Evolutionary conservation across 257 asterid genomes (phyloP), one percentile per base, ranked within the genome.

Genomic region (Pogostemon cablin): DNA sequence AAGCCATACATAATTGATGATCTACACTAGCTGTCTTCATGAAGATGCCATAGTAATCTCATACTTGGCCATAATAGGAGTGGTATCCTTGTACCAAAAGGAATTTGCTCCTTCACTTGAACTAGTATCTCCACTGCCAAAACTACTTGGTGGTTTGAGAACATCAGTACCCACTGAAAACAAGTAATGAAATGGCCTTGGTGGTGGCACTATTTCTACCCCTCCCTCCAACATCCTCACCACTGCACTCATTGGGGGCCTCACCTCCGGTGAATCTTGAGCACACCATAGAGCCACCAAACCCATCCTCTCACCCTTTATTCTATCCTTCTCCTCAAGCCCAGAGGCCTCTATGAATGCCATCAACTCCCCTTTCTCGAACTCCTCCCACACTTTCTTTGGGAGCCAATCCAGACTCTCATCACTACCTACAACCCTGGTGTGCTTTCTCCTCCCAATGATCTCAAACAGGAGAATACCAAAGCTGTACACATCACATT

Each of bases 151-250:
- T 42, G 71, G 79, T 63, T 56, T 76, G 39, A 76, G 72, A 64
- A 69, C 78, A 35, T 50, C 9, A 0, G 40, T 64, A 5, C 82
- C 76, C 9, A 71, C 61, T 1, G 82, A 69, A 38, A 77, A 77
- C 40, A 77, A 43, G 65, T 81, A 77, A 49, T 72, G 77, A 58
- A 81, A 81, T 5, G 85, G 85, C 58, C 78, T 78, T 7, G 81
- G 87, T 2, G 87, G 87, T 4, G 81, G 69, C 72, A 68, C 58
- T 9, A 77, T 62, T n/a, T 78, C 83, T 12, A 78, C 81, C 67
- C 81, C 82, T 52, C 83, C 85, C 62, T 83, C 87, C 64, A 80
- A 37, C 83, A 77, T 80, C 69, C 78, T 80, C 75, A 83, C 83
- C 60, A 80, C 85, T 1, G 63, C 83, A 68, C 83, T 80, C 82